These are phyloP conservation scores for Penicillium fuscoglaucum DNA, from an alignment of 2,329 filamentous ascomycete species.

Conservation along the genomic window DNA sequence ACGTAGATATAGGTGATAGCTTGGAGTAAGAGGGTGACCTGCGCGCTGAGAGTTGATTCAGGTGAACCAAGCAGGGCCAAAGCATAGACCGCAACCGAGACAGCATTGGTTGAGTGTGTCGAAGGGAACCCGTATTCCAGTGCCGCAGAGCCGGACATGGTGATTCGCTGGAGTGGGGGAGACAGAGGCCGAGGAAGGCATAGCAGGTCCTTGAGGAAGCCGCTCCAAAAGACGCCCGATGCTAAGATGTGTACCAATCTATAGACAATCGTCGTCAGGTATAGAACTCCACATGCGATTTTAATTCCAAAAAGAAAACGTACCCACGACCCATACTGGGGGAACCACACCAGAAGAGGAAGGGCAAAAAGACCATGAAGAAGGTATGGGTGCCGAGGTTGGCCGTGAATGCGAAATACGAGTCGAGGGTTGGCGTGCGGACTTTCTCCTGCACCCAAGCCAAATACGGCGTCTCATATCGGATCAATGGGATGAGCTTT, in stretches of 20 bases:
- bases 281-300: background rate
- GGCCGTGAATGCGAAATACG: slow-evolving; percentile 94
- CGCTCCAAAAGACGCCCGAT: slow-evolving; percentile 79
- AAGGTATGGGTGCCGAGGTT: slow-evolving; percentile 98
- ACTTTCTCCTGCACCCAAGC: slow-evolving; percentile 78
- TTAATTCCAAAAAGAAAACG: slow-evolving; percentile 36
- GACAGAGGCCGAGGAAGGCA: slow-evolving; percentile 90
- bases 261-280: background rate
- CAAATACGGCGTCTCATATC: slow-evolving; percentile 94
- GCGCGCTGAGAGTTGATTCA: slow-evolving; percentile 61
- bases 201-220: slow-evolving; percentile 90
- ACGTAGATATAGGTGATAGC: slow-evolving; percentile 78
- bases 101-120: slow-evolving; percentile 94
- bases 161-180: slow-evolving; percentile 88
- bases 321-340: slow-evolving; percentile 83
- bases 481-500: slow-evolving; percentile 76
- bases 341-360: slow-evolving; percentile 95
- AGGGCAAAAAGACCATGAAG: slow-evolving; percentile 93
- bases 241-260: slow-evolving; percentile 70
- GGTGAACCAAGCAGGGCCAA: slow-evolving; percentile 68
- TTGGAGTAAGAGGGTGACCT: slow-evolving; percentile 65
- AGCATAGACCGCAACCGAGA: slow-evolving; percentile 86
- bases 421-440: slow-evolving; percentile 82
- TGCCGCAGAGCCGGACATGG: slow-evolving; percentile 93
- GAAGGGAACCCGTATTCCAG: slow-evolving; percentile 97